Conservation (phyloP, 441 rosid species). For the Populus tomentosa region DNA sequence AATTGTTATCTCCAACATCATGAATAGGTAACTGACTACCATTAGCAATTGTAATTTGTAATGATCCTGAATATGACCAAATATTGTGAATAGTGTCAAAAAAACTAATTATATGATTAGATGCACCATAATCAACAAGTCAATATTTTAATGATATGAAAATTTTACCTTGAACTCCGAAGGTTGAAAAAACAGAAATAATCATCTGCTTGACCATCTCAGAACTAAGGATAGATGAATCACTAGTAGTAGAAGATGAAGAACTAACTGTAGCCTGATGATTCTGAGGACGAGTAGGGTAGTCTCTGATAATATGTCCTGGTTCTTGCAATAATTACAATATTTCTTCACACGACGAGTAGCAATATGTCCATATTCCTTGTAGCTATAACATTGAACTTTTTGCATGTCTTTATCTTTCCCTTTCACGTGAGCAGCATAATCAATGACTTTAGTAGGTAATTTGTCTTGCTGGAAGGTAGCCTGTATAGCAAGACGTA, state of each 20-base stretch:
- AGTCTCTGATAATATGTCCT: neutral
- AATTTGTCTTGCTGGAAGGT: neutral
- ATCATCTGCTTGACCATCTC: neutral
- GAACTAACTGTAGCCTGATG: neutral
- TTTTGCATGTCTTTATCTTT: neutral
- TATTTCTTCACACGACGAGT: neutral
- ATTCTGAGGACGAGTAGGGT: neutral
- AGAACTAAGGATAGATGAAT: neutral
- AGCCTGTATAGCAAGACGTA: neutral
- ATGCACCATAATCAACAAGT: neutral
- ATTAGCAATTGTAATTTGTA: neutral
- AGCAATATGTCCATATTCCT: neutral
- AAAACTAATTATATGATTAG: neutral
- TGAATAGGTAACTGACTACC: neutral
- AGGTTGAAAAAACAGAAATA: neutral
- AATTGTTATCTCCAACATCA: neutral
- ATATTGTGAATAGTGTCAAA: neutral
- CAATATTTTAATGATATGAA: neutral
- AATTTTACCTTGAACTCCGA: neutral
- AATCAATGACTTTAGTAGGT: neutral
- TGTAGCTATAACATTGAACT: neutral
- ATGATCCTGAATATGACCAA: neutral
- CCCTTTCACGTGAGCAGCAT: neutral
- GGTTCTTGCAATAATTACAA: neutral
- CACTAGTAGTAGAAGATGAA: neutral